phyloP scores from a whole-genome alignment of 2,329 filamentous ascomycete genomes.

The Calycina herbarum region DNA sequence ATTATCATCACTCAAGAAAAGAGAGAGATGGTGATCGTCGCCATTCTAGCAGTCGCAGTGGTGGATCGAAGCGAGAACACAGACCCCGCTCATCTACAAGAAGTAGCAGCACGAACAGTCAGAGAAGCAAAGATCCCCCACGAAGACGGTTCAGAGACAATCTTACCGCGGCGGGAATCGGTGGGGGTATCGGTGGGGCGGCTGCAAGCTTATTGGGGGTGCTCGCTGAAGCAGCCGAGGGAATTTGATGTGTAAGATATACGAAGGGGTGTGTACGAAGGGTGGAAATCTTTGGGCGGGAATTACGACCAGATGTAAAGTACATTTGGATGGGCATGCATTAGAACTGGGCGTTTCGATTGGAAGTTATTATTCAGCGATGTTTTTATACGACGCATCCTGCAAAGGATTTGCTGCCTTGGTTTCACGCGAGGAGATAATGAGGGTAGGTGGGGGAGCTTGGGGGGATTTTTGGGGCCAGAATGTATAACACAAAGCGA shows the following conservation, averaged over 20 bases:
- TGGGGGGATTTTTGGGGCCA: background rate
- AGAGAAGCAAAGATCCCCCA: slow-evolving; percentile 19
- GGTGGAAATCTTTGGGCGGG: background rate
- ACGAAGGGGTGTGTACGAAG: background rate
- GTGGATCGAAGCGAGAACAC: slow-evolving; percentile 1
- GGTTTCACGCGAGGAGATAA: background rate
- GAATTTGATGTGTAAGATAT: slow-evolving; percentile 22
- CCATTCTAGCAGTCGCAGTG: background rate
- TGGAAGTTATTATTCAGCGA: background rate
- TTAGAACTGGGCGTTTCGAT: background rate
- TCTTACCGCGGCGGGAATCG: slow-evolving; percentile 50
- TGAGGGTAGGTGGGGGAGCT: background rate
- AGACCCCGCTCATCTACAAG: slow-evolving; percentile 13
- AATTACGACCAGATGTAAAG: background rate
- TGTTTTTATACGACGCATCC: background rate
- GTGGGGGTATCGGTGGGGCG: slow-evolving; percentile 61
- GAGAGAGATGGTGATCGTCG: slow-evolving; percentile 5
- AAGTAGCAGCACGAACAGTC: slow-evolving; percentile 8
- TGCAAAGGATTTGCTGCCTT: background rate
- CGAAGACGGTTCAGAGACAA: slow-evolving; percentile 53
- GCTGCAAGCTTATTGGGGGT: slow-evolving; percentile 59
- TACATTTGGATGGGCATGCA: background rate
- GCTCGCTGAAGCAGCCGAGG: slow-evolving; percentile 54
- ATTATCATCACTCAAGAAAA: slow-evolving; percentile 8
- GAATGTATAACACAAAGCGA: background rate